A percentile compares a stretch with the other conserved stretches of the same genome.
These are phyloP conservation scores for Microbotryum violaceum DNA, from an alignment of 1,284 basidiomycete species.

Conservation along the genomic window DNA sequence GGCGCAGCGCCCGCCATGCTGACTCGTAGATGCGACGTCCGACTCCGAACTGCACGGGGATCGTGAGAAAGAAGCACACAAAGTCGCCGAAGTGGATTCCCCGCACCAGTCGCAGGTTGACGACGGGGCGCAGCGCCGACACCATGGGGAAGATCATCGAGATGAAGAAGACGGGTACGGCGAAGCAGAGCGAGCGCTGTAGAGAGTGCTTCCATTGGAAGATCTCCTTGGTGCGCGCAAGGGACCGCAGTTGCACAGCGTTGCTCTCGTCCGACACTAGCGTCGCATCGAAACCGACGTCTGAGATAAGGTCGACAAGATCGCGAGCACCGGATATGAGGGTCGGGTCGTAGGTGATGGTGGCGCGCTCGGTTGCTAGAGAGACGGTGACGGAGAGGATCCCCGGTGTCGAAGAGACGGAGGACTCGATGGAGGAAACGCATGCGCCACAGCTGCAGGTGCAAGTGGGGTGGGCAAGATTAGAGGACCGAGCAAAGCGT, in stretches of 20 bases:
- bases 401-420: conserved; percentile 63
- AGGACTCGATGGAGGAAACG: conserved; percentile 65
- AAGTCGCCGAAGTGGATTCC: conserved; percentile 78
- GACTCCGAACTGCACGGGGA: conserved; percentile 89
- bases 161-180: conserved; percentile 85
- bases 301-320: conserved; percentile 77
- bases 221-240: conserved; percentile 86
- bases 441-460: conserved; percentile 49
- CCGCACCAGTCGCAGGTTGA: conserved; percentile 50
- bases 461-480: background rate
- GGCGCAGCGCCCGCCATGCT: conserved; percentile 83
- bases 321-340: conserved; percentile 64
- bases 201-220: conserved; percentile 82
- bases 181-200: conserved; percentile 66
- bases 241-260: conserved; percentile 78
- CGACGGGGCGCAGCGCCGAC: conserved; percentile 50
- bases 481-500: no score
- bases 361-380: conserved; percentile 62
- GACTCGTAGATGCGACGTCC: conserved; percentile 80
- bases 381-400: conserved; percentile 65
- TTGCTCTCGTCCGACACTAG: conserved; percentile 67
- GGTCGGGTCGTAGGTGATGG: conserved; percentile 65
- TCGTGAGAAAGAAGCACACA: conserved; percentile 70
- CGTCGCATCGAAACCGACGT: conserved; percentile 83
- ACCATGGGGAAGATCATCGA: conserved; percentile 80